Evolutionary conservation across 495 filamentous ascomycete species (phyloP).

Genomic region (Neurospora sublineolata): DNA sequence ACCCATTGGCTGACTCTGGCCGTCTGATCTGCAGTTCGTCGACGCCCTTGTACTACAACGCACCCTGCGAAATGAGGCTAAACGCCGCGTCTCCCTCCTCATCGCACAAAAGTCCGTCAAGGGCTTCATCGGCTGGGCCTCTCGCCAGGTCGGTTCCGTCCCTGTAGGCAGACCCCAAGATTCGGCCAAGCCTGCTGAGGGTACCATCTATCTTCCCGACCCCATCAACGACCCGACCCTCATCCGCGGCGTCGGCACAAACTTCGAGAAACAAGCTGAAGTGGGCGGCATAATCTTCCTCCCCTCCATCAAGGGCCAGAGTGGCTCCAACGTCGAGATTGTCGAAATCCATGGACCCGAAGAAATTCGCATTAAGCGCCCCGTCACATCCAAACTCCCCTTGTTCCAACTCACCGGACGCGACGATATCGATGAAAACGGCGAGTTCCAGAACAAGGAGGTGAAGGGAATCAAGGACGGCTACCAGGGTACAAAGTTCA

Average conservation of each 20-base stretch:
- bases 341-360: slow-evolving; percentile 66
- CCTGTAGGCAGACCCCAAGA: slow-evolving; percentile 87
- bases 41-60: slow-evolving; percentile 92
- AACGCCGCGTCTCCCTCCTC: slow-evolving; percentile 80
- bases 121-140: slow-evolving; percentile 74
- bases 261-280: slow-evolving; percentile 66
- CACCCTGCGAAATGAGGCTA: slow-evolving; percentile 69
- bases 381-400: slow-evolving; percentile 60
- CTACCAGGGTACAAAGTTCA: slow-evolving; percentile 72
- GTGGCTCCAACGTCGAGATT: slow-evolving; percentile 67
- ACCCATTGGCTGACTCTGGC: slow-evolving; percentile 1
- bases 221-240: slow-evolving; percentile 74
- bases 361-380: slow-evolving; percentile 76
- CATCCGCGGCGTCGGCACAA: slow-evolving; percentile 72
- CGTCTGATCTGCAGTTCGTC: slow-evolving; percentile 53
- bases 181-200: slow-evolving; percentile 63
- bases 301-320: slow-evolving; percentile 66
- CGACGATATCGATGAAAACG: slow-evolving; percentile 51
- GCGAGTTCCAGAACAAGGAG: slow-evolving; percentile 33
- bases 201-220: slow-evolving; percentile 85
- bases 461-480: slow-evolving; percentile 42
- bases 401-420: slow-evolving; percentile 70
- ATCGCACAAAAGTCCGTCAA: slow-evolving; percentile 91
- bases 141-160: slow-evolving; percentile 69
- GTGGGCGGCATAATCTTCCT: slow-evolving; percentile 76